These are phyloP conservation scores for Brasilioporus rufonigricans DNA, from an alignment of 768 basidiomycete genomes.

Conservation along the genomic window DNA sequence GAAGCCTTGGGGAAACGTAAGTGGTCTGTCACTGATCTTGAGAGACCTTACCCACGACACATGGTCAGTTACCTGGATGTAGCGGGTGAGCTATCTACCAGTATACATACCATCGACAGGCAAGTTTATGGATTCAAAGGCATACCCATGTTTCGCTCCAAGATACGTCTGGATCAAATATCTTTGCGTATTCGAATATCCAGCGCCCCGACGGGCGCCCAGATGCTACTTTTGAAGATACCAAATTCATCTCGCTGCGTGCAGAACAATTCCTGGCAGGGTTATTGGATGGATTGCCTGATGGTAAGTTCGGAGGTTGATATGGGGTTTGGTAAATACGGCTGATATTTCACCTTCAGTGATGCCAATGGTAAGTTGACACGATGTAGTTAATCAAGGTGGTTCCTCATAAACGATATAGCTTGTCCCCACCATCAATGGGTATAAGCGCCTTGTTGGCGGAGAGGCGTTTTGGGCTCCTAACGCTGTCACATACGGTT, in stretches of 20 bases:
- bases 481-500: slow-evolving; percentile 90
- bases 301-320: slow-evolving; percentile 50
- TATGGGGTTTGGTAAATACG: background rate
- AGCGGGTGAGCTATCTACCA: slow-evolving; percentile 62
- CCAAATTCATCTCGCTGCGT: slow-evolving; percentile 76
- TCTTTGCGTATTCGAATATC: slow-evolving; percentile 70
- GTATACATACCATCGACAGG: slow-evolving; percentile 10
- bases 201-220: slow-evolving; percentile 63
- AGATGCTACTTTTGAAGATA: slow-evolving; percentile 76
- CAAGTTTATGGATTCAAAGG: slow-evolving; percentile 34
- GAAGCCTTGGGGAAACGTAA: slow-evolving; percentile 90
- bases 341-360: slow-evolving; percentile 41
- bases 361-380: slow-evolving; percentile 70
- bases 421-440: slow-evolving; percentile 90
- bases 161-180: slow-evolving; percentile 63
- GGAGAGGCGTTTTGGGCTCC: slow-evolving; percentile 96
- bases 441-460: slow-evolving; percentile 94
- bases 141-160: slow-evolving; percentile 92
- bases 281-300: slow-evolving; percentile 82
- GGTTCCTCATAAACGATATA: slow-evolving; percentile 24
- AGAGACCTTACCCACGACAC: slow-evolving; percentile 4
- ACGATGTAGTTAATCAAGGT: background rate
- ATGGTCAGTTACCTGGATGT: slow-evolving; percentile 81
- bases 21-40: slow-evolving; percentile 24
- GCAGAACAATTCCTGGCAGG: slow-evolving; percentile 97